A percentile compares a stretch with the other conserved stretches of the same genome.
These are phyloP conservation scores for Drechslerella coelobrocha DNA, from an alignment of 2,329 filamentous ascomycete genomes.

Conservation along the genomic window DNA sequence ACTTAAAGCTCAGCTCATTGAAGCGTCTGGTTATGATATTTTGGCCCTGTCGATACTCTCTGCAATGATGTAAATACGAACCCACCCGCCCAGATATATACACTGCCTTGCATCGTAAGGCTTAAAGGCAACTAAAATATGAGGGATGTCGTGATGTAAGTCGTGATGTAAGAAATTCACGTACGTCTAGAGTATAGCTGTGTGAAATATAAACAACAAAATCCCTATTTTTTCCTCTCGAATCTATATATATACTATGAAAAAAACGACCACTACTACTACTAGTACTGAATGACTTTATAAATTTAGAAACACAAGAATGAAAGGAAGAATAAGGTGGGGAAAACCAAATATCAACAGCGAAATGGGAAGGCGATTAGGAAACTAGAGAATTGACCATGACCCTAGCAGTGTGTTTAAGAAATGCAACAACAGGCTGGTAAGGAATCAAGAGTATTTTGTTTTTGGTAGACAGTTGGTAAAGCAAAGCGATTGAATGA, in stretches of 20 bases:
- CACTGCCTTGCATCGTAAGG: neutral
- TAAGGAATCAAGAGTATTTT: constrained; percentile 24
- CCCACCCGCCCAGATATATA: neutral
- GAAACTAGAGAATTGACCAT: constrained; percentile 14
- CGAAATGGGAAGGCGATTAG: constrained; percentile 42
- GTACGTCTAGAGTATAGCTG: neutral
- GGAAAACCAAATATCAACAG: constrained; percentile 50
- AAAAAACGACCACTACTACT: no score
- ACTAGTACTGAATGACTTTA: constrained; percentile 32
- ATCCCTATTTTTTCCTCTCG: constrained; percentile 38
- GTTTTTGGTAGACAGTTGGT: constrained; percentile 1
- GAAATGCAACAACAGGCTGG: constrained; percentile 5
- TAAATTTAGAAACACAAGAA: constrained; percentile 25
- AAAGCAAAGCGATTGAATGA: constrained; percentile 11
- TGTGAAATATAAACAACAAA: neutral
- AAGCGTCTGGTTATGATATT: no score
- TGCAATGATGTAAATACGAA: constrained; percentile 1
- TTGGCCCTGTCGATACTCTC: no score
- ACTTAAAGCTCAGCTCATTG: no score
- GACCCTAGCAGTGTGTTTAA: constrained; percentile 14
- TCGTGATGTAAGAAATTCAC: neutral
- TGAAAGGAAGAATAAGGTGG: no score
- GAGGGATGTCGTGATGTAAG: no score
- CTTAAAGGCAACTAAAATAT: no score
- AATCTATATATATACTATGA: constrained; percentile 34